Evolutionary conservation across 805 yeast species (phyloP), one percentile per base, ranked within the genome.

Genomic region (Komagataella pastoris): DNA sequence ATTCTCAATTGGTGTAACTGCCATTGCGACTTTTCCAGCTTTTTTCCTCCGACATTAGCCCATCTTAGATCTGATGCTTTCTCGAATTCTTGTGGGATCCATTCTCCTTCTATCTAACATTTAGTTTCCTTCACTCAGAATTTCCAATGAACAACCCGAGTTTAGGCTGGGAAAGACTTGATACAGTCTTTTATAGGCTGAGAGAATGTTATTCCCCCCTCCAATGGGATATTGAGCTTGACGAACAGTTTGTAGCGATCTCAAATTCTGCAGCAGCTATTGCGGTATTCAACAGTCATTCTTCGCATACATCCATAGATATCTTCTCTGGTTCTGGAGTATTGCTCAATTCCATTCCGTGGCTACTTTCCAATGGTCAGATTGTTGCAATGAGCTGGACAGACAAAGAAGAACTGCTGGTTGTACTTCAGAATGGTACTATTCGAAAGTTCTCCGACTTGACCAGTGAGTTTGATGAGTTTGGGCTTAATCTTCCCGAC

Each of bases 101-200:
- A 30, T 10, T 30, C 40, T 30, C 14, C 40, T 30, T 10, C 40
- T 30, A 30, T 30, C 40, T 30, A 21, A 6, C 23, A 21, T 21
- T 21, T 21, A 3, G 3, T 30, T 30, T 10, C 14, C 40, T 30
- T 14, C n/a, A 12, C 40, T 46, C 14, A 46, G 21, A 14, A 46
- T 6, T 40, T 60, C 58, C 58, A 50, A n/a, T 5, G 8, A 24
- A 40, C 70, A 2, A 69, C 64, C 79, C 79, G 10, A 70, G 75
- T 56, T 61, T 73, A 54, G 75, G 75, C 47, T 89, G 97, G 97
- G 96, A 88, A 63, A 75, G 83, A 56, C 73, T 89, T 17, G 81
- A 79, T 51, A 79, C 80, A 63, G 83, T 79, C 7, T 87, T 77
- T 62, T 89, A 88, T 57, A 70, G 85, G 52, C 72, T 75, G 17